Evolutionary conservation across 129 eudicot genomes (phyloP).

Genomic region (Tagetes patula): DNA sequence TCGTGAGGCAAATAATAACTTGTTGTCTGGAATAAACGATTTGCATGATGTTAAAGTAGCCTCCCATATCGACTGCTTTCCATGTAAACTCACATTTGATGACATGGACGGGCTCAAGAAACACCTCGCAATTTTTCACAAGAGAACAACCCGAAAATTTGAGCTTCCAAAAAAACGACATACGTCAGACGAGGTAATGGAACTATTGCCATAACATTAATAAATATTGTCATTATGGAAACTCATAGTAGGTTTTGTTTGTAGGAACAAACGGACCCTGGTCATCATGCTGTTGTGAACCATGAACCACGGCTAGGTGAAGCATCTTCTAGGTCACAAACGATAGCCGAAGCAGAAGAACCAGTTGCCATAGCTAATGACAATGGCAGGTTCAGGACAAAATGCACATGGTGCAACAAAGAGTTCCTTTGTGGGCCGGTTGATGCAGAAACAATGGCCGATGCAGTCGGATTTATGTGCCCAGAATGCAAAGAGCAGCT

Average conservation of each 20-base stretch:
- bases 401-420: conserved; percentile 35
- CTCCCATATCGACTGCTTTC: conserved; percentile 27
- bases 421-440: conserved; percentile 27
- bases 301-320: conserved; percentile 16
- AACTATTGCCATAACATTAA: neutral
- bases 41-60: conserved; percentile 31
- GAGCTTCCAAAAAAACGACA: conserved; percentile 15
- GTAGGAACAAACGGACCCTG: conserved; percentile 5
- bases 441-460: conserved; percentile 36
- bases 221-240: neutral
- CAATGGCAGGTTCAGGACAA: conserved; percentile 17
- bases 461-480: conserved; percentile 35
- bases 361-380: neutral
- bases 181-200: conserved; percentile 5
- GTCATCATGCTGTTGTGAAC: conserved; percentile 21
- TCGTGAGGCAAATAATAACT: conserved; percentile 24
- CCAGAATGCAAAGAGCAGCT: conserved; percentile 32
- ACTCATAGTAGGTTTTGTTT: conserved; percentile 10
- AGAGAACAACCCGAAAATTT: conserved; percentile 32
- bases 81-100: conserved; percentile 28
- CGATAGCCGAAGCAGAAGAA: conserved; percentile 10
- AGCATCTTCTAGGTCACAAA: conserved; percentile 8
- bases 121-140: conserved; percentile 36
- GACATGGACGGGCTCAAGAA: conserved; percentile 26
- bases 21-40: conserved; percentile 8